phyloP scores from a whole-genome alignment of 73 alveolate species.

The Paramecium sonneborni region DNA sequence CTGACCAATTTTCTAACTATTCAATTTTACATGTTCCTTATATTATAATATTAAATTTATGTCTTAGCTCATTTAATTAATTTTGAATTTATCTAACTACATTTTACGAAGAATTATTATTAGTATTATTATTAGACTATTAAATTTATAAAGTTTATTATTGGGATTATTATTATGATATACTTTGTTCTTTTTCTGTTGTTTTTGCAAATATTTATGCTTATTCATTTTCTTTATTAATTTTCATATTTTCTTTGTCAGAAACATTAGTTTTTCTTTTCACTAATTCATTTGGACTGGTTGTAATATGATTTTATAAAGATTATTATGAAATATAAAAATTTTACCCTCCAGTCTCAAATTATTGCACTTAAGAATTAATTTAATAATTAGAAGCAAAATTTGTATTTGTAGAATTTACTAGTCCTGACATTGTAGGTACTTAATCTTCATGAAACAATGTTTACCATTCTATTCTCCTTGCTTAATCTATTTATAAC shows the following conservation, averaged over 20 bases:
- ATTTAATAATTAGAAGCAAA: constrained; percentile 53
- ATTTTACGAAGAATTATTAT: neutral
- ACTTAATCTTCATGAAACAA: constrained; percentile 49
- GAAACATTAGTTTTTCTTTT: constrained; percentile 26
- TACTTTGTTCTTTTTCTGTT: neutral
- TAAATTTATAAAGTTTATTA: neutral
- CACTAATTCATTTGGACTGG: constrained; percentile 43
- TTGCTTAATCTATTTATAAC: constrained; percentile 22
- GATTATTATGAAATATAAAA: constrained; percentile 44
- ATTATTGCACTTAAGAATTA: constrained; percentile 36
- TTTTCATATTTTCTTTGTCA: constrained; percentile 17
- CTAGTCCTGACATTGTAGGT: constrained; percentile 30
- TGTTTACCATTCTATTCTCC: constrained; percentile 40
- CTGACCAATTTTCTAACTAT: constrained; percentile 35
- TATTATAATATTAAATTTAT: neutral
- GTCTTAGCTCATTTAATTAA: neutral
- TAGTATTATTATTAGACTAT: neutral
- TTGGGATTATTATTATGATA: neutral
- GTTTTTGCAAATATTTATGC: constrained; percentile 32
- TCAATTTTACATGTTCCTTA: constrained; percentile 34
- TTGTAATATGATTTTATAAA: neutral
- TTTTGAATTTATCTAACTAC: neutral
- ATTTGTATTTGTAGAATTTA: neutral
- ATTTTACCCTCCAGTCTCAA: constrained; percentile 42
- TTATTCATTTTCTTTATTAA: neutral